A percentile compares a stretch with the other conserved stretches of the same genome.
Conservation (phyloP, 345 rosid species). For the Nasturtium officinale region DNA sequence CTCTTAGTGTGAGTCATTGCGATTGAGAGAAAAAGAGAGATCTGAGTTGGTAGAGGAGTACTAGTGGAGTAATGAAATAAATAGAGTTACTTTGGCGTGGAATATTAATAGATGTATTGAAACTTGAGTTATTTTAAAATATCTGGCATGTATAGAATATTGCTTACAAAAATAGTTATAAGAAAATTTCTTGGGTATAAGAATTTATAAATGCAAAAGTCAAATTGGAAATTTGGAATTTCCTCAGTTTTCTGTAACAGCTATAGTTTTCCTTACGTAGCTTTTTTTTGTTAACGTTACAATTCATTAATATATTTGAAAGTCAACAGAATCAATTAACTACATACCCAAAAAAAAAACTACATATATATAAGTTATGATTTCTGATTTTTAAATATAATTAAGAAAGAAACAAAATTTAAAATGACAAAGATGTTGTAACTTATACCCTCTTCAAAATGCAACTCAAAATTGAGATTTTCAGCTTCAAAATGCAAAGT, state of each 20-base stretch:
- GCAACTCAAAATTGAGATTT: no score
- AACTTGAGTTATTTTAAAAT: no score
- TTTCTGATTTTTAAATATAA: no score
- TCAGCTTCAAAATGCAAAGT: no score
- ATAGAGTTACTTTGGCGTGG: slow-evolving; percentile 27
- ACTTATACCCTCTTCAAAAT: no score
- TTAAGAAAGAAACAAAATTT: no score
- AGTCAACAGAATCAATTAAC: no score
- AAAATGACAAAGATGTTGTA: no score
- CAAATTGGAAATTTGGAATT: background rate
- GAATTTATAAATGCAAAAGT: background rate
- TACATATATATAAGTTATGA: no score
- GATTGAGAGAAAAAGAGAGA: background rate
- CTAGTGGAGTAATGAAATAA: background rate
- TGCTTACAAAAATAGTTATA: background rate
- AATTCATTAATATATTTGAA: background rate
- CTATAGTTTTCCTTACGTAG: background rate
- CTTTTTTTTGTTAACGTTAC: background rate
- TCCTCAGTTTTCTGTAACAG: background rate
- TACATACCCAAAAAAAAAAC: no score
- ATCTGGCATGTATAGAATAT: background rate
- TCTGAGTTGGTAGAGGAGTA: background rate
- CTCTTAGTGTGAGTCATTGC: slow-evolving; percentile 37
- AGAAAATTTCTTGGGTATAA: background rate
- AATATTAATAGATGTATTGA: background rate